Percentiles rank a stretch among this genome's conserved stretches.
Evolutionary conservation across 805 yeast genomes (phyloP).

Genomic region (Torulaspora delbrueckii): DNA sequence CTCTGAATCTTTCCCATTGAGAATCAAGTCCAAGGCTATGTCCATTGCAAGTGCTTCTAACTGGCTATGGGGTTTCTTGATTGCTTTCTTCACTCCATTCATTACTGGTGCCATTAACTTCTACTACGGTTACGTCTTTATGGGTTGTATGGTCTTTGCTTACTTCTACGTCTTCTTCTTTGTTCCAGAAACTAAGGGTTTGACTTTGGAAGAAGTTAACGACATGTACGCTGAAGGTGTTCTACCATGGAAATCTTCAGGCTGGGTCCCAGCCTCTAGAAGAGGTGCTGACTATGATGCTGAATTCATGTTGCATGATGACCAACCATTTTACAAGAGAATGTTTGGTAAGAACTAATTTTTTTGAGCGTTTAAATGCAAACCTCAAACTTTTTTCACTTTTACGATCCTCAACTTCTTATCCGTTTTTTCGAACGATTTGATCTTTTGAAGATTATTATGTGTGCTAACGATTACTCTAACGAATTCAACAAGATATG

Average conservation of each 20-base stretch:
- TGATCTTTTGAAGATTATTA: neutral
- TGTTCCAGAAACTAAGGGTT: slow-evolving; percentile 76
- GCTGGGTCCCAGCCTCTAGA: slow-evolving; percentile 49
- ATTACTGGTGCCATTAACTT: slow-evolving; percentile 62
- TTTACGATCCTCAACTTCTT: neutral
- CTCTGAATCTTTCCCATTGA: slow-evolving; percentile 68
- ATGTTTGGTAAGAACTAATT: slow-evolving; percentile 14
- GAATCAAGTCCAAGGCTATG: slow-evolving; percentile 58
- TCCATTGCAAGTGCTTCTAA: slow-evolving; percentile 61
- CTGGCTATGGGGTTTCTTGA: slow-evolving; percentile 65
- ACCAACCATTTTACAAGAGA: slow-evolving; percentile 31
- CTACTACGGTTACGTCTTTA: slow-evolving; percentile 62
- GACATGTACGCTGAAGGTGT: slow-evolving; percentile 47
- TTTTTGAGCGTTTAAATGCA: neutral
- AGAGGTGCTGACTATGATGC: slow-evolving; percentile 31
- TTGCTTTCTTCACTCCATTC: slow-evolving; percentile 71
- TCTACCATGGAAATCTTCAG: slow-evolving; percentile 44
- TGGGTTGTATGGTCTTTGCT: slow-evolving; percentile 56
- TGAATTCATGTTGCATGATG: slow-evolving; percentile 29
- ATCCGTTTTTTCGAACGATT: neutral
- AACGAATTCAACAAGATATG: slow-evolving; percentile 2
- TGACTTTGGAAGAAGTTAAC: slow-evolving; percentile 78
- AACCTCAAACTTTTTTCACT: neutral
- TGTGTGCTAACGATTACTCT: slow-evolving; percentile 2
- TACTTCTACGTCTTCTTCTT: slow-evolving; percentile 66